Percentiles rank a stretch among this genome's conserved stretches.
phyloP scores from a whole-genome alignment of 169 alveolate genomes.

The Plasmodium vivax region DNA sequence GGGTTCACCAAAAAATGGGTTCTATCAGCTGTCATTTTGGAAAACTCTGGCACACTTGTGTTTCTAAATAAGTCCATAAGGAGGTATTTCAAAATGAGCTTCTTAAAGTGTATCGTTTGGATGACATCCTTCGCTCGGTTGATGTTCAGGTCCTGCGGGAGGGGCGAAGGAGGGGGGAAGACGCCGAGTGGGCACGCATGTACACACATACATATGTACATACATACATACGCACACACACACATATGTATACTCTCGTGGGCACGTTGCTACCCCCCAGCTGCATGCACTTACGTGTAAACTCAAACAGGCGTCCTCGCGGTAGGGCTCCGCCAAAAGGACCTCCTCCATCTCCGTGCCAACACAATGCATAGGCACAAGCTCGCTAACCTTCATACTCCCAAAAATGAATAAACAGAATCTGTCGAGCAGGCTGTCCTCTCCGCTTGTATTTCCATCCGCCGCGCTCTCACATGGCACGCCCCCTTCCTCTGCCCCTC shows the following conservation, averaged over 20 bases:
- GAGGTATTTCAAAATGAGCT: constrained; percentile 34
- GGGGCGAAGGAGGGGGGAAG: neutral
- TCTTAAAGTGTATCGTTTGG: constrained; percentile 3
- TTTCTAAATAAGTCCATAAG: constrained; percentile 48
- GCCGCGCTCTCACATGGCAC: neutral
- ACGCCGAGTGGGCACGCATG: neutral
- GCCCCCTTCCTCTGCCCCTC: neutral
- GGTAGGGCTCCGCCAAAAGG: constrained; percentile 13
- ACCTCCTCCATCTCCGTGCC: neutral
- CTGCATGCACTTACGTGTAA: constrained; percentile 23
- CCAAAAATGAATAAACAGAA: constrained; percentile 20
- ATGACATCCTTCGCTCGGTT: constrained; percentile 7
- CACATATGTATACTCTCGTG: neutral
- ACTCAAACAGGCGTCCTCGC: constrained; percentile 19
- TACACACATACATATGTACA: neutral
- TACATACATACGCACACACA: neutral
- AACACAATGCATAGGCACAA: neutral
- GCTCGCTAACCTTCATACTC: neutral
- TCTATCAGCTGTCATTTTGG: neutral
- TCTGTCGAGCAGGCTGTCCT: constrained; percentile 5
- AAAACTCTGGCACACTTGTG: neutral
- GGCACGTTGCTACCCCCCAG: neutral
- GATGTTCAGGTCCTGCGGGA: constrained; percentile 38
- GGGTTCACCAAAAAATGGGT: neutral
- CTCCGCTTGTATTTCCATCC: neutral